These are phyloP conservation scores for Margaritispora aquatica DNA, from an alignment of 495 filamentous ascomycete species.

Conservation along the genomic window DNA sequence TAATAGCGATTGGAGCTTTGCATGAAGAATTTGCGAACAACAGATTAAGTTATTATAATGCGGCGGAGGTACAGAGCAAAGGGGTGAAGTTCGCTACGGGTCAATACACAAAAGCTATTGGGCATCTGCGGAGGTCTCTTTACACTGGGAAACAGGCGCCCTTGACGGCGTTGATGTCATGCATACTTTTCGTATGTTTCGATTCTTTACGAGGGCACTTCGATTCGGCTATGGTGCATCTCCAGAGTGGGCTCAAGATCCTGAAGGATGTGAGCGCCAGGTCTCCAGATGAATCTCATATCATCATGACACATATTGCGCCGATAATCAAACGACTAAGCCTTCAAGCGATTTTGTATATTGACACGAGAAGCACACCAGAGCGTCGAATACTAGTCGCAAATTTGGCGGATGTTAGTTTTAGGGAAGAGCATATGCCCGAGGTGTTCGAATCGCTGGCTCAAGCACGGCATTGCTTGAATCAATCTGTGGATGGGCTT, in stretches of 20 bases:
- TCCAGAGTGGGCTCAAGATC: constrained; percentile 21
- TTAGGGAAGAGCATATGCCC: not conserved
- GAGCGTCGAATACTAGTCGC: constrained; percentile 4
- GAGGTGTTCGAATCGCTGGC: constrained; percentile 15
- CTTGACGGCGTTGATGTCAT: constrained; percentile 16
- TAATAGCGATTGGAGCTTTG: constrained; percentile 14
- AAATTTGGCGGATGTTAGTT: not conserved
- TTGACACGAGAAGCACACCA: constrained; percentile 9
- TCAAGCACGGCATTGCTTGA: constrained; percentile 10
- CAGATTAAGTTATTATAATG: not conserved
- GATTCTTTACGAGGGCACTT: constrained; percentile 20
- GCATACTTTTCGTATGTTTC: constrained; percentile 20
- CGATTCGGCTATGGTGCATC: constrained; percentile 18
- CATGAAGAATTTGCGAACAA: constrained; percentile 13
- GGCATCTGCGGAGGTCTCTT: constrained; percentile 10
- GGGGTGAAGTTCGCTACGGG: constrained; percentile 4
- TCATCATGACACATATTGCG: constrained; percentile 9
- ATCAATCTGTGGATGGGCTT: constrained; percentile 8
- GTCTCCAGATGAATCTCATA: not conserved
- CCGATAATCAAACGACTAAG: constrained; percentile 14
- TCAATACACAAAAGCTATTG: constrained; percentile 22
- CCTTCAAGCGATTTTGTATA: constrained; percentile 19
- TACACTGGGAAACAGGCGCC: constrained; percentile 5
- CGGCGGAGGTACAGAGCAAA: not conserved
- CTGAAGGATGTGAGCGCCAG: constrained; percentile 7